Conservation (phyloP, 139 green algal species). For the Coelastrella sp. region DNA sequence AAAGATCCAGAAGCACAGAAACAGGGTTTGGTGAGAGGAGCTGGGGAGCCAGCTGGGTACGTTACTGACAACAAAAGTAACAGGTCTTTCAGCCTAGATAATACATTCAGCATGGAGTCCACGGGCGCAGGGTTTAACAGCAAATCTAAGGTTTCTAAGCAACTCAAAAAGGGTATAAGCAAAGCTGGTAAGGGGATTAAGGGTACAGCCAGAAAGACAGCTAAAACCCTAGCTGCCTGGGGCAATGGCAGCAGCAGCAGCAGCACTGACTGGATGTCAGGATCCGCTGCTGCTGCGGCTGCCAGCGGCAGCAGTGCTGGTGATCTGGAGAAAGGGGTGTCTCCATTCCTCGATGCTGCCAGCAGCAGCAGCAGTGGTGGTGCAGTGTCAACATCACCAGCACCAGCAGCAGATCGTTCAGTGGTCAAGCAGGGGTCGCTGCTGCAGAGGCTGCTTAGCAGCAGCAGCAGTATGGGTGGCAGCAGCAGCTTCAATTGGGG, state of each 20-base stretch:
- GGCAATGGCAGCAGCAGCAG: neutral
- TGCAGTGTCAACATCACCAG: neutral
- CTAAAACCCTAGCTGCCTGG: neutral
- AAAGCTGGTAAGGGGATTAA: neutral
- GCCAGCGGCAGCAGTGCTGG: neutral
- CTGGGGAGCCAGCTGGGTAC: too few species aligned
- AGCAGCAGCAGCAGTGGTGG: neutral
- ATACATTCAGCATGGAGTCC: neutral
- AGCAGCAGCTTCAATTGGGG: neutral
- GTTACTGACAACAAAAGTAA: neutral
- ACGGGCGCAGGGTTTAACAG: neutral
- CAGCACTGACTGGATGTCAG: neutral
- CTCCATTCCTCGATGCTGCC: neutral
- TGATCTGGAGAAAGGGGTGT: neutral
- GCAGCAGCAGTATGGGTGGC: neutral
- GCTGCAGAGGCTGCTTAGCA: conserved; percentile 26
- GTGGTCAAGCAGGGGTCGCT: conserved; percentile 9
- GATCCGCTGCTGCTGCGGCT: neutral
- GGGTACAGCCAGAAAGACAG: neutral
- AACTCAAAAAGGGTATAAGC: neutral
- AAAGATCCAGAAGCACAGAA: too few species aligned
- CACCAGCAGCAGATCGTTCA: too few species aligned
- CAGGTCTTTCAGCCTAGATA: neutral
- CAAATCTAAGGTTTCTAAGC: neutral
- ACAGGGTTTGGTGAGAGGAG: too few species aligned